Evolutionary conservation across 2,329 filamentous ascomycete genomes (phyloP).

Genomic region (Ophiostoma perfectum): DNA sequence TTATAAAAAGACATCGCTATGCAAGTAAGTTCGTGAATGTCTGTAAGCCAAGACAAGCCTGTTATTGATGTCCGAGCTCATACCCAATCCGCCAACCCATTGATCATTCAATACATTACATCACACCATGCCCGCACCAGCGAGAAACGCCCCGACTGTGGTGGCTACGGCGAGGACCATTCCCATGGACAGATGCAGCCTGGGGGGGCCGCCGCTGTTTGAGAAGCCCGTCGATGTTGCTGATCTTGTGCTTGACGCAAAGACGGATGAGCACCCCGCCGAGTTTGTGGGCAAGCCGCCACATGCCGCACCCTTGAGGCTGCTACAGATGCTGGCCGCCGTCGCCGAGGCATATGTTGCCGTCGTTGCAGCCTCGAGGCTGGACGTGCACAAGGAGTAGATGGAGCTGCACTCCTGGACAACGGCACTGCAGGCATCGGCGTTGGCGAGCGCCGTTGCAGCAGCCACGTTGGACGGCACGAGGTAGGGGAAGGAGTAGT

Average conservation of each 20-base stretch:
- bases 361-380: slow-evolving; percentile 37
- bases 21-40: too few relatives aligned
- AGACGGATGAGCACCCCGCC: slow-evolving; percentile 20
- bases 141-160: not conserved
- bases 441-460: slow-evolving; percentile 45
- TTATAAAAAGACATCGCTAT: too few relatives aligned
- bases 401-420: slow-evolving; percentile 49
- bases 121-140: not conserved
- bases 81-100: not conserved
- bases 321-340: slow-evolving; percentile 24
- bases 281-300: slow-evolving; percentile 24
- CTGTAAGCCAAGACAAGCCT: too few relatives aligned
- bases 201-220: not conserved
- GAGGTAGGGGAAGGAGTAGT: slow-evolving; percentile 57
- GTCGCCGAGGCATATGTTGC: slow-evolving; percentile 24
- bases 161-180: not conserved
- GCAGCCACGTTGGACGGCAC: slow-evolving; percentile 27
- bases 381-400: slow-evolving; percentile 49
- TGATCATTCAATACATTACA: not conserved
- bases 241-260: slow-evolving; percentile 10
- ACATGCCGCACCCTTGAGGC: slow-evolving; percentile 28
- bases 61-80: too few relatives aligned
- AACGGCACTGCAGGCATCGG: slow-evolving; percentile 48
- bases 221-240: slow-evolving; percentile 14
- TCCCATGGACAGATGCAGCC: not conserved